Base-by-base conservation (phyloP, 1,139 yeast species). In the Lodderomyces parapsilosis region DNA sequence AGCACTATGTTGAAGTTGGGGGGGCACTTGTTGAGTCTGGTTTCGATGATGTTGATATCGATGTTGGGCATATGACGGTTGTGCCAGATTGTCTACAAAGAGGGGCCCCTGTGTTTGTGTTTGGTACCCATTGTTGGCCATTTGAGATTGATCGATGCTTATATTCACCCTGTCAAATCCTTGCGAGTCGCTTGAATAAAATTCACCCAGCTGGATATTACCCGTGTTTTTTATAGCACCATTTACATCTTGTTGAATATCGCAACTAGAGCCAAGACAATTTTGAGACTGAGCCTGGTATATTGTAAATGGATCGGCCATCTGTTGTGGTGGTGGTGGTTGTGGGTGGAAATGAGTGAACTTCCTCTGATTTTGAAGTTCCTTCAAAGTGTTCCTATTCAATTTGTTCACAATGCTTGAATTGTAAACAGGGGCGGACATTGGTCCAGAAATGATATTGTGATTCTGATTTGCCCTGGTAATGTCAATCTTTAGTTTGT, bases 341-440 rank as follows among this genome's bases (percentile, higher is more conserved):
- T 18, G 15, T 15, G 43, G 47, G 15, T 33, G 48, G n/a, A 20
- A 39, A 23, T 39, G 20, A 14, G 18, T 31, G 15, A 40, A 18
- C n/a, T 32, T 39, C 25, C 28, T 34, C 30, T 18, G 33, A 27
- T 42, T 39, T 36, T 49, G 48, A n/a, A 39, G 33, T 8, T 20
- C 47, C 39, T 18, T 37, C 13, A 43, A 36, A 36, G 36, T 37
- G n/a, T 40, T 41, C 20, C 35, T 32, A 35, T 45, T 46, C 20
- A 38, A 28, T 24, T 23, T 22, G 20, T 40, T 36, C 8, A 40
- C 41, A 14, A 46, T 24, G 15, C 38, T 39, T 4, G 71, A 59
- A 49, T 65, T 60, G 45, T 58, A 67, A 14, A 65, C 57, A 3
- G 74, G 74, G 4, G 73, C 74, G 18, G 69, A 64, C 39, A 59